Base-by-base conservation (phyloP, 768 basidiomycete genomes). In the Roridomyces roridus region DNA sequence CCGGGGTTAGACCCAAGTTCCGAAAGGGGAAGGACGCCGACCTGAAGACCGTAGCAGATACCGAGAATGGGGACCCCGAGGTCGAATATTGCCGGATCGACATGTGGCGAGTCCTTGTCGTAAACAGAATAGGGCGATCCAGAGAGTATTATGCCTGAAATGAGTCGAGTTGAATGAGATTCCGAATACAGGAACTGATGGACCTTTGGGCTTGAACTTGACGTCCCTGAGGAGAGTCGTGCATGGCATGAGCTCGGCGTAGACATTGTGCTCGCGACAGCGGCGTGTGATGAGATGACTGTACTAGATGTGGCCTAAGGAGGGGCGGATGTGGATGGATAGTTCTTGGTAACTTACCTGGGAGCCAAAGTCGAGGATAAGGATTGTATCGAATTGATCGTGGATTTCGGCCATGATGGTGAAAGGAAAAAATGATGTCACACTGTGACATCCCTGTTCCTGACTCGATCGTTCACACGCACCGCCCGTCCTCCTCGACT, bases 81-180 rank as follows among this genome's bases (percentile, higher is more conserved):
- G 40, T 88, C 84, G 66, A 94, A 98, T 10, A 98, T 87, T 15
- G 83, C 89, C 17, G 94, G 92, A 74, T 99, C 96, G 28, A 94
- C 95, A 60, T 95, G 94, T 21, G 97, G 96, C 5, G 97, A 88
- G 60, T 87, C 96, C 25, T 83, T 73, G 62, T 96, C 97, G 72
- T 98, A 98, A 18, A 98, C 97, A 28, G 96, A 98, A 76, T 96
- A 98, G 0, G 97, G 97, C 1, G 97, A 98, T 39, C 97, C 97
- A 35, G 96, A 98, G 35, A 99, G 82, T 67, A 98, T 98, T 71
- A 99, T 89, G 54, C 96, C 96, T 81, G 51, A 40, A 31, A 39
- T 23, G 47, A 48, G 55, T 53, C 52, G 7, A 34, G 46, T 39
- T 54, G 21, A 50, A 20, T 37, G 18, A 26, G 21, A 4, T 47